Evolutionary conservation across 2,329 filamentous ascomycete species (phyloP).

Genomic region (Hypoxylon sp.): DNA sequence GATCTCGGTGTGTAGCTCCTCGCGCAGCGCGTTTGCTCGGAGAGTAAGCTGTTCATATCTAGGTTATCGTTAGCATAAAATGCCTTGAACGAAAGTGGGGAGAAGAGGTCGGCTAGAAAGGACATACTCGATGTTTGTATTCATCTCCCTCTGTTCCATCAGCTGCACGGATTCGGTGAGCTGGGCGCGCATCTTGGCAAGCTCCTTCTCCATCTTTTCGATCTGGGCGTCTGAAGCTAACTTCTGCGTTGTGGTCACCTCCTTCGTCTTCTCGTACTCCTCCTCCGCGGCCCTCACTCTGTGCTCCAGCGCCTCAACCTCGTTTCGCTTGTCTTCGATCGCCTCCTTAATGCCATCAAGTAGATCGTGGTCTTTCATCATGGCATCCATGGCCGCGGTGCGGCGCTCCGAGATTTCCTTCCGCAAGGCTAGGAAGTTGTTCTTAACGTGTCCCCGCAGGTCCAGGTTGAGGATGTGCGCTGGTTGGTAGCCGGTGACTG

Average conservation of each 20-base stretch:
- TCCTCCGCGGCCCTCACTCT: slow-evolving; percentile 88
- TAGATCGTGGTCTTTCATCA: slow-evolving; percentile 94
- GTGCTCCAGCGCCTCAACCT: slow-evolving; percentile 92
- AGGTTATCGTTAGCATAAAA: slow-evolving; percentile 8
- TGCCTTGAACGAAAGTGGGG: slow-evolving; percentile 3
- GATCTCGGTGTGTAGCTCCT: slow-evolving; percentile 97
- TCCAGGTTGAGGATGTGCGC: slow-evolving; percentile 90
- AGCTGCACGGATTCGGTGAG: slow-evolving; percentile 88
- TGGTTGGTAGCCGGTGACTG: slow-evolving; percentile 88
- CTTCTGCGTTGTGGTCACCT: slow-evolving; percentile 86
- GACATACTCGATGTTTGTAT: slow-evolving; percentile 89
- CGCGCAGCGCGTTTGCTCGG: slow-evolving; percentile 83
- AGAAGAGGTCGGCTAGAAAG: slow-evolving; percentile 39
- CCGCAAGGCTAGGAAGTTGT: slow-evolving; percentile 79
- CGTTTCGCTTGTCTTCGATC: slow-evolving; percentile 93
- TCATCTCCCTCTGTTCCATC: slow-evolving; percentile 96
- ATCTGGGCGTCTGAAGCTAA: slow-evolving; percentile 92
- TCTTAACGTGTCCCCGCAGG: slow-evolving; percentile 84
- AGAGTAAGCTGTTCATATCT: slow-evolving; percentile 95
- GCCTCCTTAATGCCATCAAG: slow-evolving; percentile 96
- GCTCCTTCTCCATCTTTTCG: slow-evolving; percentile 98
- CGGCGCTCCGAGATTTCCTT: slow-evolving; percentile 94
- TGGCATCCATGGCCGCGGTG: slow-evolving; percentile 83
- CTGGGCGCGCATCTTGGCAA: slow-evolving; percentile 90
- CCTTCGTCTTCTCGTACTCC: slow-evolving; percentile 93